These are phyloP conservation scores for Rhodotorula babjevae DNA, from an alignment of 768 basidiomycete genomes.

Conservation along the genomic window DNA sequence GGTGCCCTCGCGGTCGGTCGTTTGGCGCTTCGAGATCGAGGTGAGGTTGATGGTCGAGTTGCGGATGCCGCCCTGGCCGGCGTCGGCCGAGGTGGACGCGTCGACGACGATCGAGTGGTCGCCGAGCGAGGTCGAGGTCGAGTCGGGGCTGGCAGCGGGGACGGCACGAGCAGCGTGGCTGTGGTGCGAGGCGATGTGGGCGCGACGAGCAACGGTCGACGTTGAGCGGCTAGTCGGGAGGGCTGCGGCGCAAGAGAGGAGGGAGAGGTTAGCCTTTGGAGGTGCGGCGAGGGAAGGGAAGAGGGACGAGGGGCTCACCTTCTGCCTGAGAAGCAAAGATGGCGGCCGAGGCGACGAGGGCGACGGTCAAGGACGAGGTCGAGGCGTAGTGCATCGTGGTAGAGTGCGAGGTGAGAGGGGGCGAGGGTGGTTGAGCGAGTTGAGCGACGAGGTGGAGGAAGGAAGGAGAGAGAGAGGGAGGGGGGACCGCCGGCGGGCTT, in stretches of 20 bases:
- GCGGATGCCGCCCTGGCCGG: slow-evolving; percentile 19
- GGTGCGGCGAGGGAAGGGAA: neutral
- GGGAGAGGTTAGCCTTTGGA: neutral
- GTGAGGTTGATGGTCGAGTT: slow-evolving; percentile 40
- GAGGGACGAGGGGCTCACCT: slow-evolving; percentile 2
- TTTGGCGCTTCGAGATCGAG: slow-evolving; percentile 18
- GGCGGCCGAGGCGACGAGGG: slow-evolving; percentile 15
- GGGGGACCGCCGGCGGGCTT: neutral
- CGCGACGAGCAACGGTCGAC: slow-evolving; percentile 17
- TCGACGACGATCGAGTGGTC: slow-evolving; percentile 38
- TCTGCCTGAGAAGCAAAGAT: slow-evolving; percentile 4
- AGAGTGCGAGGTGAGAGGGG: neutral
- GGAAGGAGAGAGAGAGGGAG: slow-evolving; percentile 1
- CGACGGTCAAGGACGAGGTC: slow-evolving; percentile 19
- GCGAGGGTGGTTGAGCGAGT: neutral
- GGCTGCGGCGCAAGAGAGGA: neutral
- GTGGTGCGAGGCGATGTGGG: slow-evolving; percentile 22
- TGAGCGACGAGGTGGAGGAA: neutral
- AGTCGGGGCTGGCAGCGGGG: neutral
- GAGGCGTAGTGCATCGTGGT: slow-evolving; percentile 14
- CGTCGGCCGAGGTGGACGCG: slow-evolving; percentile 14
- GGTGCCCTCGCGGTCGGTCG: neutral
- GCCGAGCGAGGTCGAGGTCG: slow-evolving; percentile 12
- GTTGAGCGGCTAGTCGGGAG: slow-evolving; percentile 24
- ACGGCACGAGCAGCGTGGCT: neutral